Conservation (phyloP, 2,329 filamentous ascomycete genomes). For the Alternaria brassicicola region DNA sequence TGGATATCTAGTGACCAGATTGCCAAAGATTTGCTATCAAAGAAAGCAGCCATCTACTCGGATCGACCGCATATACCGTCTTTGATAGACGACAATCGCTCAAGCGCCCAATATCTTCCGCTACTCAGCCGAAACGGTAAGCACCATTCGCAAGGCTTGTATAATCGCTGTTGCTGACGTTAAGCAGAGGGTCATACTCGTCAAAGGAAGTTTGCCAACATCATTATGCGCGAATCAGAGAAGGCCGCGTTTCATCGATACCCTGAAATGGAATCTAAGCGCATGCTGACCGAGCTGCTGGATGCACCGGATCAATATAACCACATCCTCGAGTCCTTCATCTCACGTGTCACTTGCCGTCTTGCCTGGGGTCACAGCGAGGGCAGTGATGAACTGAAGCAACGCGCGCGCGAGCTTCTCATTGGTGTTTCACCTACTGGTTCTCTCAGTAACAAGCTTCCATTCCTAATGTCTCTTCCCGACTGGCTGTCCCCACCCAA, state of each 20-base stretch:
- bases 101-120: slow-evolving; percentile 54
- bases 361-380: slow-evolving; percentile 55
- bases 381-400: slow-evolving; percentile 55
- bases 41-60: slow-evolving; percentile 55
- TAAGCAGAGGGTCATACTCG: slow-evolving; percentile 48
- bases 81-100: slow-evolving; percentile 52
- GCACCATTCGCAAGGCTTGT: neutral
- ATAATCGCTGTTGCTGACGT: slow-evolving; percentile 20
- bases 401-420: slow-evolving; percentile 54
- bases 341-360: slow-evolving; percentile 55
- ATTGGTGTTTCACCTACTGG: slow-evolving; percentile 55
- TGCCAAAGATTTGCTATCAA: slow-evolving; percentile 52
- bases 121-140: slow-evolving; percentile 53
- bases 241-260: slow-evolving; percentile 51
- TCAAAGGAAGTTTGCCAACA: slow-evolving; percentile 54
- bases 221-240: slow-evolving; percentile 54
- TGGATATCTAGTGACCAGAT: slow-evolving; percentile 54
- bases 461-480: slow-evolving; percentile 54
- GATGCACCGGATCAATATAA: slow-evolving; percentile 53
- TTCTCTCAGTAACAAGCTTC: slow-evolving; percentile 54
- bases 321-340: slow-evolving; percentile 53
- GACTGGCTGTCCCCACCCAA: slow-evolving; percentile 52
- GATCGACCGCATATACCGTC: slow-evolving; percentile 55
- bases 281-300: slow-evolving; percentile 53
- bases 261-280: slow-evolving; percentile 54